A percentile compares a stretch with the other conserved stretches of the same genome.
These are phyloP conservation scores for Pseudopyrenochaeta lycopersici DNA, from an alignment of 2,329 filamentous ascomycete species.

Conservation along the genomic window DNA sequence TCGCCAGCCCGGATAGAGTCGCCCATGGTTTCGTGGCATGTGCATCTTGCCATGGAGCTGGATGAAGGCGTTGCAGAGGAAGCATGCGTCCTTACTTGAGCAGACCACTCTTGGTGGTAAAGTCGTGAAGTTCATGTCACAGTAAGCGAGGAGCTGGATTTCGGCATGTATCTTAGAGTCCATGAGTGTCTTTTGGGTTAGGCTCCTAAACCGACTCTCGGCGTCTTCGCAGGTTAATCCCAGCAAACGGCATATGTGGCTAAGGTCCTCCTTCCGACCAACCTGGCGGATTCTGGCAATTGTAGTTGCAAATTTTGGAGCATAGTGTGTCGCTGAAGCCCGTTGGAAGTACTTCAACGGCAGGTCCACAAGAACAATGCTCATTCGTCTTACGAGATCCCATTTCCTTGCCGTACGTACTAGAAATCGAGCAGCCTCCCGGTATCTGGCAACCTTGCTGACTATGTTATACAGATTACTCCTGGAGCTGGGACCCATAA, in stretches of 20 bases:
- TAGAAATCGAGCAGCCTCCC: conserved; percentile 24
- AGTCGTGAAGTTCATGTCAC: conserved; percentile 20
- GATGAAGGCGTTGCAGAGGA: conserved; percentile 61
- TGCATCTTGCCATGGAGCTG: conserved; percentile 52
- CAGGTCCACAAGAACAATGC: conserved; percentile 10
- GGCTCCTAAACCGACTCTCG: conserved; percentile 8
- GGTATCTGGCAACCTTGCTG: conserved; percentile 24
- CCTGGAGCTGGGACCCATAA: conserved; percentile 18
- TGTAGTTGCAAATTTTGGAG: conserved; percentile 7
- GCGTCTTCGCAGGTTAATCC: neutral
- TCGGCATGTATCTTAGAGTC: conserved; percentile 56
- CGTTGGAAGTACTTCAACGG: conserved; percentile 9
- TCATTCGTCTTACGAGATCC: conserved; percentile 6
- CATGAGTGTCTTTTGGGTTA: conserved; percentile 15
- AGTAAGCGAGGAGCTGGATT: conserved; percentile 59
- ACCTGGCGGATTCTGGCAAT: conserved; percentile 7
- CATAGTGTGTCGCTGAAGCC: conserved; percentile 1
- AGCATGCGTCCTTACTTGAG: conserved; percentile 62
- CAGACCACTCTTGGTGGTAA: conserved; percentile 55
- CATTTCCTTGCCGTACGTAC: conserved; percentile 15
- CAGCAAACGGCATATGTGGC: conserved; percentile 11
- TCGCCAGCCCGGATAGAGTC: conserved; percentile 58
- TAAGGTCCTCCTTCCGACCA: neutral
- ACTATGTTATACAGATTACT: conserved; percentile 20
- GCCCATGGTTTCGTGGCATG: conserved; percentile 55